Conservation (phyloP, 177 flowering plant species). For the Telopea speciosissima region DNA sequence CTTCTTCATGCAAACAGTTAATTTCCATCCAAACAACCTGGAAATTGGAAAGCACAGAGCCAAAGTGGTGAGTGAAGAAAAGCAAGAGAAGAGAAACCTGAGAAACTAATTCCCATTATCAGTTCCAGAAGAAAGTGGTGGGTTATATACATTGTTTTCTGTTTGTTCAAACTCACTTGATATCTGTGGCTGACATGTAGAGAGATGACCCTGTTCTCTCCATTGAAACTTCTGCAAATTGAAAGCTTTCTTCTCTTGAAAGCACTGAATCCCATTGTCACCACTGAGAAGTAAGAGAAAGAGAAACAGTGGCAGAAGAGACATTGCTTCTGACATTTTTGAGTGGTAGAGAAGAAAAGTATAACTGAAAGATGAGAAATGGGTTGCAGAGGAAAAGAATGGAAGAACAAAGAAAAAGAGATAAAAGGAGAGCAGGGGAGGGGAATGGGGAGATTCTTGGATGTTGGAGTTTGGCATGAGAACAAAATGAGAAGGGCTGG, state of each 20-base stretch:
- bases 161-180: conserved; percentile 45
- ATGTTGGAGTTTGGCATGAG: conserved; percentile 50
- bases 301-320: conserved; percentile 13
- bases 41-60: neutral
- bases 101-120: no score
- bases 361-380: conserved; percentile 8
- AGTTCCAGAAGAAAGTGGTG: no score
- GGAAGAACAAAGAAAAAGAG: conserved; percentile 8
- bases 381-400: conserved; percentile 1
- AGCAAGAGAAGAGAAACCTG: no score
- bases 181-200: conserved; percentile 40
- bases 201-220: conserved; percentile 19
- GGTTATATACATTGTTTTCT: neutral
- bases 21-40: neutral
- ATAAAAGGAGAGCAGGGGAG: conserved; percentile 4
- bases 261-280: conserved; percentile 18
- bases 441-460: conserved; percentile 33
- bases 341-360: conserved; percentile 6
- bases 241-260: conserved; percentile 35
- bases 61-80: no score
- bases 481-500: conserved; percentile 67
- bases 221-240: conserved; percentile 29
- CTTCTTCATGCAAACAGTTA: no score
- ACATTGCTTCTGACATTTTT: conserved; percentile 27
- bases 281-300: conserved; percentile 12